Evolutionary conservation across 352 stramenopile genomes (phyloP).

Genomic region (Pythium aquatile): DNA sequence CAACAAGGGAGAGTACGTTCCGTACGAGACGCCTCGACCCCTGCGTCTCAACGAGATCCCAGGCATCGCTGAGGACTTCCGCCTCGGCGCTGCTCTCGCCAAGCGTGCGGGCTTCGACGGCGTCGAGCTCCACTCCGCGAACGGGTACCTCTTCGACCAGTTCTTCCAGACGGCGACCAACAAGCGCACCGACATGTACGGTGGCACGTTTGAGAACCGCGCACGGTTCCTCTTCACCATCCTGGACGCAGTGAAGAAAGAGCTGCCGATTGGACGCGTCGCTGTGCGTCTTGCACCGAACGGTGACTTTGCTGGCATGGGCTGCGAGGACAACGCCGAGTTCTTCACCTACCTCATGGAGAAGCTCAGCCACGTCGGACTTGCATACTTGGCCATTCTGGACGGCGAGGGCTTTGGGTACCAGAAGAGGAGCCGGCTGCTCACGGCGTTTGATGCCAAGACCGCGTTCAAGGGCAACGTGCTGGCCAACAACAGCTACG

Average conservation of each 20-base stretch:
- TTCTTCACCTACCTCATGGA: slow-evolving; percentile 37
- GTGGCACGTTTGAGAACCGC: slow-evolving; percentile 63
- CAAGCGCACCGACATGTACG: slow-evolving; percentile 65
- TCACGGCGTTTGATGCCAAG: slow-evolving; percentile 31
- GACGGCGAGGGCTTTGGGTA: slow-evolving; percentile 46
- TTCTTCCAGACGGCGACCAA: slow-evolving; percentile 71
- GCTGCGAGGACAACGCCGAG: slow-evolving; percentile 39
- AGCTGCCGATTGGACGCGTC: slow-evolving; percentile 8
- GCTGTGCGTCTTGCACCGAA: slow-evolving; percentile 27
- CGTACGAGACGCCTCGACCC: slow-evolving; percentile 39
- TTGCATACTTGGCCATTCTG: slow-evolving; percentile 51
- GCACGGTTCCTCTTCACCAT: slow-evolving; percentile 48
- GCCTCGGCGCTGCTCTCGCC: slow-evolving; percentile 25
- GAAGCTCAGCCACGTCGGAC: slow-evolving; percentile 31
- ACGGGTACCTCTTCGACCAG: slow-evolving; percentile 88
- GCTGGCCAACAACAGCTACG: slow-evolving; percentile 43
- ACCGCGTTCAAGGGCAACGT: slow-evolving; percentile 36
- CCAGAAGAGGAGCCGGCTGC: slow-evolving; percentile 29
- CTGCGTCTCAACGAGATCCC: slow-evolving; percentile 63
- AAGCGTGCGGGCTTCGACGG: slow-evolving; percentile 44
- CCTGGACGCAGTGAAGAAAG: slow-evolving; percentile 32
- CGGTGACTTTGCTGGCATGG: slow-evolving; percentile 38
- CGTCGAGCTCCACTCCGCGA: slow-evolving; percentile 71
- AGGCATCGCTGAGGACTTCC: slow-evolving; percentile 50
- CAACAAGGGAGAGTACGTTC: slow-evolving; percentile 16